Evolutionary conservation across 805 yeast species (phyloP), one percentile per base, ranked within the genome.

Genomic region (Saccharomycopsis malanga): DNA sequence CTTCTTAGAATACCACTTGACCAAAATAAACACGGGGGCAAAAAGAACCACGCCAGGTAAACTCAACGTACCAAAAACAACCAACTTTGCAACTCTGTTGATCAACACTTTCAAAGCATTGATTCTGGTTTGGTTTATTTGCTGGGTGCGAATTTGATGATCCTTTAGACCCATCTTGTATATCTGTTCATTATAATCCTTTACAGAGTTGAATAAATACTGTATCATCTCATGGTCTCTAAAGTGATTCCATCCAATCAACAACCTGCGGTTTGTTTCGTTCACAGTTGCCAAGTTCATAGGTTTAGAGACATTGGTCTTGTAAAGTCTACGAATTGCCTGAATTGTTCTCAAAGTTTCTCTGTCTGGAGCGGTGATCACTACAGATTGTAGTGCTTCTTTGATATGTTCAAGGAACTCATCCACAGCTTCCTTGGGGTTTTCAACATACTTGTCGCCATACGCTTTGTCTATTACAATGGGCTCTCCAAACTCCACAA

Each of bases 401-500:
- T 88, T 77, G 39, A 88, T 76, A 6, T 74, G 70, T 35, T 81
- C 86, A 58, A 88, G 71, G 34, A 88, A 66, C 44, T 81, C 81
- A 52, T 76, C 76, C 7, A 89, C 84, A 0, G 95, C 86, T 45
- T 77, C 86, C 54, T 79, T 73, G 48, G 81, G 79, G 3, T 87
- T 83, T 15, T 70, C 59, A 18, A 72, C 62, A 61, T 91, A 89
- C 62, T 74, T 76, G 17, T 70, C 73, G 4, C 87, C 85, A 46
- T 87, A 67, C 34, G 74, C 77, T 20, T 66, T 64, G 3, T 76
- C 63, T 32, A 93, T 79, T 43, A 76, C 81, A 47, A 89, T 77
- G 4, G 96, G 96, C 47, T 79, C 73, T 14, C 98, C 98, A 66
- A 89, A 91, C 65, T 91, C 98, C 40, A 93, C 75, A 15, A 91